These are phyloP conservation scores for Capsella rubella DNA, from an alignment of 441 rosid genomes.

Conservation along the genomic window DNA sequence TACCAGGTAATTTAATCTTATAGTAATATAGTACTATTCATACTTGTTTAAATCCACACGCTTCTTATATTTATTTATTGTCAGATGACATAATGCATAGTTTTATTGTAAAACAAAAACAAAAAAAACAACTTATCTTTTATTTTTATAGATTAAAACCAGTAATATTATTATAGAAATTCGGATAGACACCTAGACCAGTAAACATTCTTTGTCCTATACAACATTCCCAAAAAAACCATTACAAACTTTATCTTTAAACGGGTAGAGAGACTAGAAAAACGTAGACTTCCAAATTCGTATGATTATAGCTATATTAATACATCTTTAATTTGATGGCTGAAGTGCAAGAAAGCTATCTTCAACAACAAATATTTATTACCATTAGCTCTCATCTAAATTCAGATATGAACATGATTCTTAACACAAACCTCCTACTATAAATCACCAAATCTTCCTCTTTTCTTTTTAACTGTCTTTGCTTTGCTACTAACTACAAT, in stretches of 20 bases:
- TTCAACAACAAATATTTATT: no score
- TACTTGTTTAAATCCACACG: neutral
- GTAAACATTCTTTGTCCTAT: neutral
- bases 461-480: neutral
- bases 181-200: neutral
- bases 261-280: neutral
- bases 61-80: neutral
- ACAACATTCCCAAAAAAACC: no score
- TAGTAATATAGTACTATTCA: neutral
- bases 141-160: neutral
- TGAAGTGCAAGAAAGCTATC: neutral
- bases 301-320: neutral
- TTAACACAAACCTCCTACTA: neutral
- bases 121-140: neutral
- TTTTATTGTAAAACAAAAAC: neutral
- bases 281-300: neutral
- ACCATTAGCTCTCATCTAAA: neutral
- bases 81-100: neutral
- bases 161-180: neutral
- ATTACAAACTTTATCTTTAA: neutral
- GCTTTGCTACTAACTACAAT: constrained; percentile 2
- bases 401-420: neutral
- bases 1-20: constrained; percentile 46
- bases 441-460: neutral
- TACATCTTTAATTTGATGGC: neutral